A percentile compares a stretch with the other conserved stretches of the same genome.
These are phyloP conservation scores for Lotmaria passim DNA, from an alignment of 208 protist species.

Conservation along the genomic window DNA sequence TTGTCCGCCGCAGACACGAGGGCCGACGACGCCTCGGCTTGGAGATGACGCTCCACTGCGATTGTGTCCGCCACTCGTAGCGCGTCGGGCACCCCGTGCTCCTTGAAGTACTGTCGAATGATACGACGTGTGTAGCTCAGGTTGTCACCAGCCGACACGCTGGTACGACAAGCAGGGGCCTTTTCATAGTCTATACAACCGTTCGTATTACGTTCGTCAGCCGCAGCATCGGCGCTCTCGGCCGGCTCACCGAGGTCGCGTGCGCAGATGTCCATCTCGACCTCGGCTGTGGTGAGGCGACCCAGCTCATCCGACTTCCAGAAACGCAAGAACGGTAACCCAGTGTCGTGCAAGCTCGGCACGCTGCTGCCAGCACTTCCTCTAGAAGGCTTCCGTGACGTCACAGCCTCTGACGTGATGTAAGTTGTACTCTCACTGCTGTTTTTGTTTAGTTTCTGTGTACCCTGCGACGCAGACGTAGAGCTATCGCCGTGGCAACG, in stretches of 20 bases:
- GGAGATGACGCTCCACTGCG: slow-evolving; percentile 29
- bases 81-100: slow-evolving; percentile 56
- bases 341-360: not conserved
- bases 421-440: too few relatives aligned
- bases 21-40: slow-evolving; percentile 10
- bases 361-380: not conserved
- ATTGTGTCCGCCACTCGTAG: slow-evolving; percentile 54
- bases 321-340: slow-evolving; percentile 5
- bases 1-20: not conserved
- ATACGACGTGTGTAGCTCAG: slow-evolving; percentile 50
- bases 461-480: too few relatives aligned
- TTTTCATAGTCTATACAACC: not conserved
- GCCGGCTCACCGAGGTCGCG: slow-evolving; percentile 16
- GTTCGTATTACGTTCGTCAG: not conserved
- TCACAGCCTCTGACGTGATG: too few relatives aligned
- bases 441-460: too few relatives aligned
- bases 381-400: too few relatives aligned
- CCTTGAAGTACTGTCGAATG: slow-evolving; percentile 62
- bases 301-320: slow-evolving; percentile 39
- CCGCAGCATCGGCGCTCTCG: not conserved
- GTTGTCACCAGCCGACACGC: slow-evolving; percentile 39
- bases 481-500: too few relatives aligned
- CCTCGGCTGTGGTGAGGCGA: slow-evolving; percentile 48
- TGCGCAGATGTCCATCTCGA: slow-evolving; percentile 61
- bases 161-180: not conserved